Conservation (phyloP, 148 eudicot species). For the Persicaria tinctoria region DNA sequence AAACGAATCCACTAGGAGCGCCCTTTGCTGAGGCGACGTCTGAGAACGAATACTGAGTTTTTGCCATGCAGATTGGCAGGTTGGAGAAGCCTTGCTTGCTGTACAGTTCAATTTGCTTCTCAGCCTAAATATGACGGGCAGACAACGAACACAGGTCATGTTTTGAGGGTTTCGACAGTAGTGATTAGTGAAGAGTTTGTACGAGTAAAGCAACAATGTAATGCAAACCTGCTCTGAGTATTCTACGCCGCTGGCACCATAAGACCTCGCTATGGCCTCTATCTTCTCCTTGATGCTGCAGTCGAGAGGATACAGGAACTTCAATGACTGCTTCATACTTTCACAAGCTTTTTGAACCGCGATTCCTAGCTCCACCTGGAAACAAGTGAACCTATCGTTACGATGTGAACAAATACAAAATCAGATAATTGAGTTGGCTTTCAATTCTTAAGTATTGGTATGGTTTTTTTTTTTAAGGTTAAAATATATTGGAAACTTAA, state of each 20-base stretch:
- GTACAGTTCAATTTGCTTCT: conserved; percentile 92
- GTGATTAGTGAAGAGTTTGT: not conserved
- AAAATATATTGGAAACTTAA: too few relatives aligned
- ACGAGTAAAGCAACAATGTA: not conserved
- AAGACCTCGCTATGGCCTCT: conserved; percentile 92
- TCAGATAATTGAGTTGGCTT: not conserved
- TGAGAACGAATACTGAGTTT: conserved; percentile 94
- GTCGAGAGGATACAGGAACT: conserved; percentile 86
- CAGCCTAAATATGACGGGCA: conserved; percentile 40
- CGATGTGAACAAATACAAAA: not conserved
- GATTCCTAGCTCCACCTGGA: conserved; percentile 89
- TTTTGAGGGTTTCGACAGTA: not conserved
- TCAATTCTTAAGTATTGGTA: not conserved
- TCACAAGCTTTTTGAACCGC: conserved; percentile 98
- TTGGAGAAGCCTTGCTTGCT: conserved; percentile 75
- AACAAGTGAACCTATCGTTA: not conserved
- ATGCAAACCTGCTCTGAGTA: conserved; percentile 75
- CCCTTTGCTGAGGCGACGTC: conserved; percentile 74
- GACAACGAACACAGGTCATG: not conserved
- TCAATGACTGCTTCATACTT: conserved; percentile 58
- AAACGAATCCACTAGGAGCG: conserved; percentile 77
- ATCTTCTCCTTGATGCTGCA: conserved; percentile 90
- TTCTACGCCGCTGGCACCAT: conserved; percentile 96
- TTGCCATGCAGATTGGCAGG: conserved; percentile 98
- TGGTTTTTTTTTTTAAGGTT: not conserved